These are phyloP conservation scores for Candida cerambycidarum DNA, from an alignment of 805 yeast species.

Conservation along the genomic window DNA sequence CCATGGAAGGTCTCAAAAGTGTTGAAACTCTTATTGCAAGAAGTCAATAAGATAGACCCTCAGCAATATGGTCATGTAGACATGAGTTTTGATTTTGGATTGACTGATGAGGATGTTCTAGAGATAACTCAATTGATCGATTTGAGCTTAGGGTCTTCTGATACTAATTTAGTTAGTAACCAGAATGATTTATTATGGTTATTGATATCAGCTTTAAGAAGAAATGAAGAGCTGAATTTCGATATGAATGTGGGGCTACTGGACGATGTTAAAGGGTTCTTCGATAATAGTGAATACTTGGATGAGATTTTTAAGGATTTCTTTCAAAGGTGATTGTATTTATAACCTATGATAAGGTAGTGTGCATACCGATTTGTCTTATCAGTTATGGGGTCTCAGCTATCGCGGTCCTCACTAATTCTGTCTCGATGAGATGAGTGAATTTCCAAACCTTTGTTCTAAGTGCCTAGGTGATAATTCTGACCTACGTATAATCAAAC, in stretches of 20 bases:
- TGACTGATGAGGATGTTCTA: background rate
- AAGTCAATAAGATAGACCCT: conserved; percentile 29
- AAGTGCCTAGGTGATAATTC: conserved; percentile 68
- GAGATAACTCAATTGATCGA: conserved; percentile 3
- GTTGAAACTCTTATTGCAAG: conserved; percentile 37
- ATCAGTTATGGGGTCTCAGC: too few relatives aligned
- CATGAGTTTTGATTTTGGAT: conserved; percentile 7
- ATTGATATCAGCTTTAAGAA: conserved; percentile 10
- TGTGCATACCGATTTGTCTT: too few relatives aligned
- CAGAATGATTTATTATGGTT: conserved; percentile 14
- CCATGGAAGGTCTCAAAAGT: conserved; percentile 68
- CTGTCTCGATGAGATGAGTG: background rate
- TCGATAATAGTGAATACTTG: conserved; percentile 1
- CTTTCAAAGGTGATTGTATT: conserved; percentile 10
- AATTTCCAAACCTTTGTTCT: conserved; percentile 45
- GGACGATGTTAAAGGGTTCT: background rate
- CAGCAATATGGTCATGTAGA: conserved; percentile 4
- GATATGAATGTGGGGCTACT: background rate
- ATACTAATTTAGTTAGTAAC: background rate
- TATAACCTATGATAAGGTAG: too few relatives aligned
- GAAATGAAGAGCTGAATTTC: conserved; percentile 5
- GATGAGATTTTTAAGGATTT: conserved; percentile 13
- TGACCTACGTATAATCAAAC: conserved; percentile 69
- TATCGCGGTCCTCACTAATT: too few relatives aligned
- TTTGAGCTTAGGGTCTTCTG: background rate